Percentiles rank a stretch among this genome's conserved stretches.
phyloP scores from a whole-genome alignment of 75 land plant genomes.

The Isoetes taiwanensis region DNA sequence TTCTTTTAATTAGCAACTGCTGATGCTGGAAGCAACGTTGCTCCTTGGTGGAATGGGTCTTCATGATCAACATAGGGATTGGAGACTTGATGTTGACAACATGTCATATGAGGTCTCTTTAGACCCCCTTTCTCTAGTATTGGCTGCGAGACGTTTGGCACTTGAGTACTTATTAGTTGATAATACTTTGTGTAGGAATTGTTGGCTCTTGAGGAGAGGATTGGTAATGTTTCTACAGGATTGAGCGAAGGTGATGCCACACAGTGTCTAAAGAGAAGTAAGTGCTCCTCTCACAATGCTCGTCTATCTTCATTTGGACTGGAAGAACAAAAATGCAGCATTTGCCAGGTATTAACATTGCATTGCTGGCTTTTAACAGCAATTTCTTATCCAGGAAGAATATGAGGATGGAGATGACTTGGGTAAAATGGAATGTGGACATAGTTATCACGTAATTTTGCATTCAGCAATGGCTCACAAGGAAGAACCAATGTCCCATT shows the following conservation, averaged over 20 bases:
- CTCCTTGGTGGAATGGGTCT: slow-evolving; percentile 46
- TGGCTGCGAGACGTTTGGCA: too few species aligned
- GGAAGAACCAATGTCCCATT: slow-evolving; percentile 92
- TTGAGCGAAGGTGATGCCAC: slow-evolving; percentile 37
- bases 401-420: slow-evolving; percentile 57
- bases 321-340: slow-evolving; percentile 39
- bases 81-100: slow-evolving; percentile 67
- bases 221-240: slow-evolving; percentile 72
- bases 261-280: slow-evolving; percentile 26
- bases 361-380: too few species aligned
- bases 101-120: slow-evolving; percentile 87
- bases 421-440: slow-evolving; percentile 63
- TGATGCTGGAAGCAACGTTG: slow-evolving; percentile 57
- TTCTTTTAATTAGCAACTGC: too few species aligned
- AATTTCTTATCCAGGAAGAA: too few species aligned
- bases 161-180: too few species aligned
- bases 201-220: slow-evolving; percentile 58
- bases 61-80: slow-evolving; percentile 46
- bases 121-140: neutral
- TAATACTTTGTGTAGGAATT: slow-evolving; percentile 62
- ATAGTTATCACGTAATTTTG: slow-evolving; percentile 61
- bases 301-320: slow-evolving; percentile 1
- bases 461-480: slow-evolving; percentile 67
- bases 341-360: slow-evolving; percentile 94
- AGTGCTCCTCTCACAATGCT: slow-evolving; percentile 8